A percentile compares a stretch with the other conserved stretches of the same genome.
Evolutionary conservation across 2,329 filamentous ascomycete species (phyloP).

Genomic region (Neopestalotiopsis sp.): DNA sequence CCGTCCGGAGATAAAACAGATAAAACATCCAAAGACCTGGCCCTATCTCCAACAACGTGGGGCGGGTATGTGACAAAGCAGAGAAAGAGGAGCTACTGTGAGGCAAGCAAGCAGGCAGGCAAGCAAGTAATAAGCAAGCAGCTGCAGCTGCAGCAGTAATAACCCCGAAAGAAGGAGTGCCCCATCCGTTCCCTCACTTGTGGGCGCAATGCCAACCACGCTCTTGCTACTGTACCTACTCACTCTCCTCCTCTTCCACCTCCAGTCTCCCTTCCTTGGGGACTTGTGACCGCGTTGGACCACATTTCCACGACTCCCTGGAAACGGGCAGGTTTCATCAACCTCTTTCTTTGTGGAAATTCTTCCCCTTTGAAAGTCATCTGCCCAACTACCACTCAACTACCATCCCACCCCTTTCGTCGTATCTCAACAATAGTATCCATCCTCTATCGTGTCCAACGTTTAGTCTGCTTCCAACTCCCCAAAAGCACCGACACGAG

Average conservation of each 20-base stretch:
- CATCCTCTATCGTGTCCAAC: background rate
- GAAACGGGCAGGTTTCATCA: background rate
- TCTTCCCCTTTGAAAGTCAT: background rate
- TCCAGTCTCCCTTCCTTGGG: background rate
- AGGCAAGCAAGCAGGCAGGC: background rate
- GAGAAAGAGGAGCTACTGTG: background rate
- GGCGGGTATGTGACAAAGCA: background rate
- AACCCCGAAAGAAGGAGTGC: background rate
- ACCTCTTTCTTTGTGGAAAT: background rate
- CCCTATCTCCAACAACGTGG: background rate
- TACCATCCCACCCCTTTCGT: background rate
- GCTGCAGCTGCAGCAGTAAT: background rate
- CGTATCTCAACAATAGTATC: background rate
- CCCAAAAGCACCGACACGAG: constrained; percentile 2
- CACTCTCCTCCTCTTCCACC: background rate
- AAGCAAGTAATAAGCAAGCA: background rate
- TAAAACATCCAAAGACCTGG: background rate
- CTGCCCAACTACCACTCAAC: background rate
- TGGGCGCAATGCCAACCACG: background rate
- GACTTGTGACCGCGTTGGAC: background rate
- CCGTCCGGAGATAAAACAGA: background rate
- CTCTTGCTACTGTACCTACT: background rate
- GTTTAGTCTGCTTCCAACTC: background rate
- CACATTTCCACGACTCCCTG: background rate
- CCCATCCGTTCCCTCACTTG: background rate